Base-by-base conservation (phyloP, 306 rosid genomes). In the Cotoneaster glaucophyllus region DNA sequence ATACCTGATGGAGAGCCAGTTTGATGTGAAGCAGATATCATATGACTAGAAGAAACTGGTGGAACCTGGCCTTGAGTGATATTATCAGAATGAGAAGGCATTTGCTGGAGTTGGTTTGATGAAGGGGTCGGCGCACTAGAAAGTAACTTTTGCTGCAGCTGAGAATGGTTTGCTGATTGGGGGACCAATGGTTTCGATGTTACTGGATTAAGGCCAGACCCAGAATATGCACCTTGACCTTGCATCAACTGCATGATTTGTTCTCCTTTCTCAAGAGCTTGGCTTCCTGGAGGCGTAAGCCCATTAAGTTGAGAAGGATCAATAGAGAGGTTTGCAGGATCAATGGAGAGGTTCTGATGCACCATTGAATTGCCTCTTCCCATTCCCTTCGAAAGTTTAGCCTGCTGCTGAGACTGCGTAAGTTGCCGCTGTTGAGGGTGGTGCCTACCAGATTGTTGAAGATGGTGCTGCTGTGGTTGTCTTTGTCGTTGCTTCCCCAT, bases 201-300 rank as follows among this genome's bases (percentile, higher is more conserved):
- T 83, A 61, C 84, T 25, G 93, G 56, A 78, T 87, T 89, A 45
- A 83, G 58, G 64, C 96, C 92, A 81, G 97, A 88, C 37, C 89
- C 97, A 61, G 93, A 73, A 88, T 85, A 87, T 37, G 80, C 64
- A 64, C 86, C 88, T 82, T 92, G 98, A 67, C 96, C 93, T 83
- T 92, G 98, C 83, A 88, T 80, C 82, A 88, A 79, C 53, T 86
- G 96, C 86, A 84, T 85, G 77, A 88, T 79, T 74, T 84, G 92
- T 77, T 92, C 99, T 77, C 96, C 99, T 82, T 95, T 95, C 74
- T 93, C 99, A n/a, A 80, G 78, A 81, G 92, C 71, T 80, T 93
- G 98, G 82, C 87, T 91, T 83, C 89, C 97, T 34, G 91, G 80
- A 74, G 97, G 86, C 70, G 85, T 44, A 65, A 90, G 86, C 57